These are phyloP conservation scores for Fusarium heterosporum DNA, from an alignment of 2,329 filamentous ascomycete genomes.

Conservation along the genomic window DNA sequence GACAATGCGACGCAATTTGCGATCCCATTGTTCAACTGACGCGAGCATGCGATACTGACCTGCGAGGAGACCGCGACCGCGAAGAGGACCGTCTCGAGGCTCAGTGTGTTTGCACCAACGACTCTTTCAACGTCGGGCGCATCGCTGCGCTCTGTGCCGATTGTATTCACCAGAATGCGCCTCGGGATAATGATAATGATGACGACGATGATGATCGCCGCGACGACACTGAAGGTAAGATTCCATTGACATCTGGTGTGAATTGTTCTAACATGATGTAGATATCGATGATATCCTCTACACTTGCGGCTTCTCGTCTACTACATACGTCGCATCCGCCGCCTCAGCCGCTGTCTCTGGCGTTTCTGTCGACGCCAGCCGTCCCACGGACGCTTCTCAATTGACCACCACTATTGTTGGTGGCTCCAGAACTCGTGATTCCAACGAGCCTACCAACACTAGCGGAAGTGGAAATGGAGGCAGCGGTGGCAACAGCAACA, in stretches of 20 bases:
- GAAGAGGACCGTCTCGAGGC: constrained; percentile 53
- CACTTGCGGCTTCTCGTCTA: constrained; percentile 52
- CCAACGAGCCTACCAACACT: constrained; percentile 20
- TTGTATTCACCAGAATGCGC: constrained; percentile 53
- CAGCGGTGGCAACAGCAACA: constrained; percentile 5
- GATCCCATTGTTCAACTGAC: constrained; percentile 52
- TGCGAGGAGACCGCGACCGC: constrained; percentile 47
- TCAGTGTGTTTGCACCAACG: constrained; percentile 57
- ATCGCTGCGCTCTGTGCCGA: constrained; percentile 54
- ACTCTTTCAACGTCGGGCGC: constrained; percentile 54
- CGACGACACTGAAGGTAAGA: constrained; percentile 43
- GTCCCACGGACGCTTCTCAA: constrained; percentile 50
- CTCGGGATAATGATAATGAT: constrained; percentile 32
- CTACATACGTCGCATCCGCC: constrained; percentile 47
- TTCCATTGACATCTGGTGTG: rapidly evolving
- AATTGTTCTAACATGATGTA: constrained; percentile 16
- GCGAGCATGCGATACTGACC: constrained; percentile 52
- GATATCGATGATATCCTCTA: constrained; percentile 53
- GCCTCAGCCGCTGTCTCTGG: constrained; percentile 44
- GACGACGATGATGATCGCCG: constrained; percentile 38
- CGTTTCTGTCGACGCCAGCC: constrained; percentile 50
- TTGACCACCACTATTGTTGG: constrained; percentile 52
- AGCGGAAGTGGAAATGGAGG: constrained; percentile 2
- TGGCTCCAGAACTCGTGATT: constrained; percentile 27
- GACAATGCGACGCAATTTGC: constrained; percentile 53